Conservation (phyloP, 2,329 filamentous ascomycete species). For the Gaeumannomyces sp. region DNA sequence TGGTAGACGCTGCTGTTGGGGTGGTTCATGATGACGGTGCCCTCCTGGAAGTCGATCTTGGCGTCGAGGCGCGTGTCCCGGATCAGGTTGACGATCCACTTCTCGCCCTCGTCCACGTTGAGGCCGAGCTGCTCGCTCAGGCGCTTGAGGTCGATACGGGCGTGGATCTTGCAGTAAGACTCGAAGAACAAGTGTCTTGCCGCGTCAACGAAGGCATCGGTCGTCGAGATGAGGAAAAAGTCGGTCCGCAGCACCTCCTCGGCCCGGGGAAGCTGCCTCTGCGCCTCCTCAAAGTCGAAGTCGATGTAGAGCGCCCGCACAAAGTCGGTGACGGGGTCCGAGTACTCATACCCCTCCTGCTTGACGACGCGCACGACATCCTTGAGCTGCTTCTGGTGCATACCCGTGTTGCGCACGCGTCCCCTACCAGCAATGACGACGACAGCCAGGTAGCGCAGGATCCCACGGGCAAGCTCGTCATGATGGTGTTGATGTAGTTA, state of each 20-base stretch:
- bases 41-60: conserved; percentile 99
- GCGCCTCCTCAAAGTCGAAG: conserved; percentile 96
- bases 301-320: conserved; percentile 91
- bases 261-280: conserved; percentile 77
- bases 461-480: conserved; percentile 96
- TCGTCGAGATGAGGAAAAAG: conserved; percentile 85
- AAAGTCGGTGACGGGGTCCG: conserved; percentile 92
- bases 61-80: conserved; percentile 94
- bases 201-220: conserved; percentile 87
- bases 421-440: conserved; percentile 91
- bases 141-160: conserved; percentile 96
- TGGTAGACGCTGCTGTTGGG: conserved; percentile 97
- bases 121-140: conserved; percentile 87
- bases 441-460: conserved; percentile 86
- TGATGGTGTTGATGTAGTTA: conserved; percentile 98
- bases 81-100: conserved; percentile 99
- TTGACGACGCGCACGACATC: conserved; percentile 91
- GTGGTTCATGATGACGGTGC: conserved; percentile 99
- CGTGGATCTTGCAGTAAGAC: conserved; percentile 99
- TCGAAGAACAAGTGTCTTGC: conserved; percentile 96
- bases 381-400: conserved; percentile 98
- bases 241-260: conserved; percentile 88
- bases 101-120: conserved; percentile 92
- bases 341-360: conserved; percentile 97
- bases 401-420: conserved; percentile 71